phyloP scores from a whole-genome alignment of 177 flowering plant genomes.

The Telopea speciosissima region DNA sequence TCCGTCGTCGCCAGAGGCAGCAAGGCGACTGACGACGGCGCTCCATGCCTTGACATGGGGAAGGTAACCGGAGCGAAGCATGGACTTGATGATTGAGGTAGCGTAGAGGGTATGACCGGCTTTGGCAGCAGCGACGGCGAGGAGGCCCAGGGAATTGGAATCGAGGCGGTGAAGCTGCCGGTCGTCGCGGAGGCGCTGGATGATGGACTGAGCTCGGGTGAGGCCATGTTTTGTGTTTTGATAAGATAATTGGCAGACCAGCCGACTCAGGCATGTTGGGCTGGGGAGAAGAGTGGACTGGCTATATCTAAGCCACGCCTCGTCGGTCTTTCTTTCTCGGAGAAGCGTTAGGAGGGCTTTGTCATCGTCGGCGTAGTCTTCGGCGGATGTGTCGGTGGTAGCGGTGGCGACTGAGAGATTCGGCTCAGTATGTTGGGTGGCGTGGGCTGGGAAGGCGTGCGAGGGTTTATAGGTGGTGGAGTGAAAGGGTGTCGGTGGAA shows the following conservation, averaged over 20 bases:
- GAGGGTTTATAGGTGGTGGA: conserved; percentile 14
- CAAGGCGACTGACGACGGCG: conserved; percentile 76
- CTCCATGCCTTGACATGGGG: conserved; percentile 99
- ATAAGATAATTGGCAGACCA: conserved; percentile 74
- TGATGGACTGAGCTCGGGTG: conserved; percentile 71
- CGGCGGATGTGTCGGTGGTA: conserved; percentile 10
- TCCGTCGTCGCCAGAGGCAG: conserved; percentile 64
- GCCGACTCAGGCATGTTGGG: conserved; percentile 82
- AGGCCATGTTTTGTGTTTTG: conserved; percentile 45
- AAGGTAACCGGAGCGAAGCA: conserved; percentile 80
- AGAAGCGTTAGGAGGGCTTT: conserved; percentile 57
- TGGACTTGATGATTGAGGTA: conserved; percentile 71
- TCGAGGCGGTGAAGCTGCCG: conserved; percentile 90
- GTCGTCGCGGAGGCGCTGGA: conserved; percentile 76
- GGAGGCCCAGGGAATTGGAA: conserved; percentile 88
- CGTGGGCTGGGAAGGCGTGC: conserved; percentile 11
- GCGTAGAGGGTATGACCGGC: conserved; percentile 65
- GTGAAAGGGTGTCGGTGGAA: conserved; percentile 12
- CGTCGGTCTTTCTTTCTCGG: conserved; percentile 74
- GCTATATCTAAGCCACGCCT: conserved; percentile 66
- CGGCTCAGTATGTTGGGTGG: conserved; percentile 20
- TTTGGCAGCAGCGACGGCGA: conserved; percentile 71
- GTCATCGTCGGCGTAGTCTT: conserved; percentile 20
- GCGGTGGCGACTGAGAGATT: conserved; percentile 15
- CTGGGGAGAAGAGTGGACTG: conserved; percentile 49